A percentile compares a stretch with the other conserved stretches of the same genome.
Conservation (phyloP, 2,329 filamentous ascomycete species). For the Hymenoscyphus salicellus region DNA sequence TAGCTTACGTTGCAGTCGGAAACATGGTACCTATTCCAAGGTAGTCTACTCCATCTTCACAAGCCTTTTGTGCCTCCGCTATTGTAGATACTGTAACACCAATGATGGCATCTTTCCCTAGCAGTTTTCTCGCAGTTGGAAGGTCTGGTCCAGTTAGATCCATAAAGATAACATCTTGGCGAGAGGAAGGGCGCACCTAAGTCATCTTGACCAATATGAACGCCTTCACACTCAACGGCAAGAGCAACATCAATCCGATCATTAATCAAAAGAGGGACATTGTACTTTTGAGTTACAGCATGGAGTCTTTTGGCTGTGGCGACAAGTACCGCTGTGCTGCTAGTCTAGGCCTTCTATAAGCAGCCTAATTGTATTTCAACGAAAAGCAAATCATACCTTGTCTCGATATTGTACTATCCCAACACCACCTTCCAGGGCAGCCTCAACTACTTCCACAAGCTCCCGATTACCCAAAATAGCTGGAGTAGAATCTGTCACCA, state of each 20-base stretch:
- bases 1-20: slow-evolving; percentile 68
- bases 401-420: slow-evolving; percentile 89
- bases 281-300: slow-evolving; percentile 61
- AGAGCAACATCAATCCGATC: slow-evolving; percentile 87
- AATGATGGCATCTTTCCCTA: slow-evolving; percentile 77
- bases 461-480: slow-evolving; percentile 72
- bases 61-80: slow-evolving; percentile 70
- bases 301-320: slow-evolving; percentile 70
- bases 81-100: slow-evolving; percentile 79
- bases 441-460: slow-evolving; percentile 70
- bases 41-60: slow-evolving; percentile 78
- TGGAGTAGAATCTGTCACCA: slow-evolving; percentile 91
- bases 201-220: slow-evolving; percentile 94
- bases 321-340: slow-evolving; percentile 69
- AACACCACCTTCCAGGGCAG: slow-evolving; percentile 73
- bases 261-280: slow-evolving; percentile 84
- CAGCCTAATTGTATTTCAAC: no score
- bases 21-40: slow-evolving; percentile 88
- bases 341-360: slow-evolving; percentile 39
- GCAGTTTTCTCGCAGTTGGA: slow-evolving; percentile 63
- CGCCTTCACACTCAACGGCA: slow-evolving; percentile 82
- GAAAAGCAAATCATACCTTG: slow-evolving; percentile 48
- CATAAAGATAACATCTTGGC: not conserved
- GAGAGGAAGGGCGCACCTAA: slow-evolving; percentile 53
- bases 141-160: slow-evolving; percentile 46